Evolutionary conservation across 2,329 filamentous ascomycete genomes (phyloP).

Genomic region (Aspergillus versicolor): DNA sequence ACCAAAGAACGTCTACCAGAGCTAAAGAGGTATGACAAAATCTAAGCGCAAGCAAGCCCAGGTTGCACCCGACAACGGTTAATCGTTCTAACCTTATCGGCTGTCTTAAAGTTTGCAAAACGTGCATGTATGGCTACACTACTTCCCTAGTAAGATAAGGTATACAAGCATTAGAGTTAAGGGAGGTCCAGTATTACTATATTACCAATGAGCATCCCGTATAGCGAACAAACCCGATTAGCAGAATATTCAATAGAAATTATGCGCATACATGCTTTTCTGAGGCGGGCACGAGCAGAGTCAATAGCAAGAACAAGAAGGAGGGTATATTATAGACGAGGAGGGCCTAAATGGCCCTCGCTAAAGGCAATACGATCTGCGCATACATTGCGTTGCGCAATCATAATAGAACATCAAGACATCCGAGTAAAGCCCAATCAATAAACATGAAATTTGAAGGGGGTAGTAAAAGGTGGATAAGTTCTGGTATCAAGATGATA

Average conservation of each 20-base stretch:
- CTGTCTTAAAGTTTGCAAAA: background rate
- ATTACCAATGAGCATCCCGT: background rate
- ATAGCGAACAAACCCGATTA: background rate
- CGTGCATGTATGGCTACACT: background rate
- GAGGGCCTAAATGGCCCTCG: background rate
- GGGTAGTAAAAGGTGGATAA: background rate
- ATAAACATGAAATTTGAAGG: background rate
- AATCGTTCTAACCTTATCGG: background rate
- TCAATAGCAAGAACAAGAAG: background rate
- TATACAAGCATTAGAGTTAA: no score
- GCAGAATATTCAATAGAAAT: background rate
- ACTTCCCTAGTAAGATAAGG: background rate
- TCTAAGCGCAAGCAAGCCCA: background rate
- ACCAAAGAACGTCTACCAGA: no score
- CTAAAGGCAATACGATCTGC: background rate
- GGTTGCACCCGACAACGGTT: background rate
- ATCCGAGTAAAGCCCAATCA: slow-evolving; percentile 1
- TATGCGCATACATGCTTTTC: background rate
- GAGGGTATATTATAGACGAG: background rate
- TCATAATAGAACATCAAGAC: slow-evolving; percentile 7
- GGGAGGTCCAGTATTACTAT: background rate
- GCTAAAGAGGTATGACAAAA: no score
- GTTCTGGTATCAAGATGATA: slow-evolving; percentile 3
- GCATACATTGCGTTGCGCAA: background rate
- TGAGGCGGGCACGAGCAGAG: background rate